Base-by-base conservation (phyloP, 2,329 filamentous ascomycete species). In the Trichoderma oligosporum region DNA sequence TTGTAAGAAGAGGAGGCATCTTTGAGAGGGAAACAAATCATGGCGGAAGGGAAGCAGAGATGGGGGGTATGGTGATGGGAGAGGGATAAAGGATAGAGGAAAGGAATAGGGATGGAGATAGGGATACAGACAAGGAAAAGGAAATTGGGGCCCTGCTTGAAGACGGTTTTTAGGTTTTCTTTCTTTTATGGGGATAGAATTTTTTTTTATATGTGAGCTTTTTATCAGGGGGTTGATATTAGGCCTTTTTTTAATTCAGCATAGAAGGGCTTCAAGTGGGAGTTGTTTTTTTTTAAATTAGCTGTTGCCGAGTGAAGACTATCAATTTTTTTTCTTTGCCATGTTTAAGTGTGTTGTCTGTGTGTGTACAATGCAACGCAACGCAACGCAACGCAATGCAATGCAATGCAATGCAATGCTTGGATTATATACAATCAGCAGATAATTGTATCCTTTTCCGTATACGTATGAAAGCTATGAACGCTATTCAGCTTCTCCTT, bases 1-100 rank as follows among this genome's bases (percentile, higher is more conserved):
- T 60, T 73, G 65, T 73, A 69, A 68, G 55, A 48, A 18, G 14
- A 18, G 35, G 31, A n/a, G n/a, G 18, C 36, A 8, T 48, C n/a
- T n/a, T n/a, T 29, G 25, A n/a, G 22, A 18, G 47, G 9, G 31
- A 11, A 33, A 29, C n/a, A 22, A 27, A 41, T 6, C 2, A 22
- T 1, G 11, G 8, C n/a, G 4, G 20, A 38, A n/a, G 12, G 25
- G 22, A 9, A 14, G 27, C 14, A 46, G 29, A 20, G 24, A 39
- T 4, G n/a, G 39, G 27, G 20, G 25, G 8, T 6, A 35, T 36
- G 45, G 24, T 9, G 14, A n/a, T n/a, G n/a, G 29, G 12, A 36
- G 31, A n/a, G 25, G n/a, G 18, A 47, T 18, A 36, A 18, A 22
- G 45, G 18, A 9, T 27, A 4, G 16, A 47, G n/a, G 45, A 29